These are phyloP conservation scores for Vitis riparia DNA, from an alignment of 164 flowering plant species.

Conservation along the genomic window DNA sequence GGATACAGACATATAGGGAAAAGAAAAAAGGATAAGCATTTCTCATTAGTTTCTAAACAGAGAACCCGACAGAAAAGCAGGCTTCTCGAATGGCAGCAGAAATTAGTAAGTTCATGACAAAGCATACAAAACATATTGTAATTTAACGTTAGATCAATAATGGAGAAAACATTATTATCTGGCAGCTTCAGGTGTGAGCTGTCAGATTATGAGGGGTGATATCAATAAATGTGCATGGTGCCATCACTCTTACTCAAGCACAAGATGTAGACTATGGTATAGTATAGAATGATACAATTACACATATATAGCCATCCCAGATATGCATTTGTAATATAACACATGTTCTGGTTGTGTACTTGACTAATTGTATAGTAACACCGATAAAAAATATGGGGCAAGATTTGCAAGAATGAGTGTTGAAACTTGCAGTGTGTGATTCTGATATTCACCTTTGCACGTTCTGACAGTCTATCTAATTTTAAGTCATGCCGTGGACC, in stretches of 20 bases:
- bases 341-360: not conserved
- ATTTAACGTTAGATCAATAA: not conserved
- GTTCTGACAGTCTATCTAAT: slow-evolving; percentile 74
- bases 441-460: slow-evolving; percentile 57
- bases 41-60: not conserved
- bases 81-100: not conserved
- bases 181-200: not conserved
- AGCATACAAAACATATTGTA: not conserved
- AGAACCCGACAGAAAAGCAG: not conserved
- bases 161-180: not conserved
- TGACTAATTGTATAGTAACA: not conserved
- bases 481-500: slow-evolving; percentile 46
- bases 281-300: too few relatives aligned
- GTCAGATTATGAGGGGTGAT: not conserved
- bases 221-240: not conserved
- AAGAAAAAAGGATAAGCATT: not conserved
- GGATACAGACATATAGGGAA: not conserved
- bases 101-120: not conserved
- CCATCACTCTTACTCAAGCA: not conserved
- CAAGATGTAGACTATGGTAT: too few relatives aligned
- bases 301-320: too few relatives aligned
- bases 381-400: not conserved
- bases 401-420: not conserved
- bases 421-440: not conserved
- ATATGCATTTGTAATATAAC: not conserved